Percentiles rank a stretch among this genome's conserved stretches.
phyloP scores from a whole-genome alignment of 1,284 basidiomycete genomes.

The Anthracocystis setariae region DNA sequence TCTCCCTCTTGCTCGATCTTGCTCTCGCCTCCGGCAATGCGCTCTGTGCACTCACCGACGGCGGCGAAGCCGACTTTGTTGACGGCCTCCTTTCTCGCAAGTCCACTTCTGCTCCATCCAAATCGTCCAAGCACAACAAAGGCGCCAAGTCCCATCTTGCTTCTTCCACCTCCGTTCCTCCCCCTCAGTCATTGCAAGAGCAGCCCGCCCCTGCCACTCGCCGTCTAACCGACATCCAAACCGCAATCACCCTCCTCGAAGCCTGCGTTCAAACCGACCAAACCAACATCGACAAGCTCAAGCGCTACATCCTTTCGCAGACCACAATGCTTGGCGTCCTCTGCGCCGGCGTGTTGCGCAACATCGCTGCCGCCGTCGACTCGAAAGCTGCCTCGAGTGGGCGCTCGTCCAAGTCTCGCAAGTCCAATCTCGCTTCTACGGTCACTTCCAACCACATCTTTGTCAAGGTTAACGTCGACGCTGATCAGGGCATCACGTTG shows the following conservation, averaged over 20 bases:
- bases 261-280: conserved; percentile 39
- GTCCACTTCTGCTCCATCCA: conserved; percentile 7
- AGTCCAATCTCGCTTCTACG: conserved; percentile 3
- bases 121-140: conserved; percentile 41
- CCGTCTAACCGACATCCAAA: conserved; percentile 35
- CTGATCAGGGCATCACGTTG: conserved; percentile 8
- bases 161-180: not conserved
- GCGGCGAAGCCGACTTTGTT: conserved; percentile 44
- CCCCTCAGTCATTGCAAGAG: conserved; percentile 32
- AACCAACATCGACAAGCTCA: conserved; percentile 34
- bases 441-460: conserved; percentile 38
- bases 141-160: conserved; percentile 1
- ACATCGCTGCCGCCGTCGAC: conserved; percentile 37
- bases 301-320: conserved; percentile 41
- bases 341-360: conserved; percentile 42
- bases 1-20: conserved; percentile 39
- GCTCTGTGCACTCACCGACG: conserved; percentile 52
- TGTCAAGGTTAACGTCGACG: conserved; percentile 1
- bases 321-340: conserved; percentile 53
- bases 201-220: conserved; percentile 27
- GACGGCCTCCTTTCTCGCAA: conserved; percentile 37
- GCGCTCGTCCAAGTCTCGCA: conserved; percentile 14
- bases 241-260: conserved; percentile 38
- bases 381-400: conserved; percentile 7
- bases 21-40: conserved; percentile 51